A percentile compares a stretch with the other conserved stretches of the same genome.
These are phyloP conservation scores for Globisporangium alternatum DNA, from an alignment of 352 stramenopile species.

Conservation along the genomic window DNA sequence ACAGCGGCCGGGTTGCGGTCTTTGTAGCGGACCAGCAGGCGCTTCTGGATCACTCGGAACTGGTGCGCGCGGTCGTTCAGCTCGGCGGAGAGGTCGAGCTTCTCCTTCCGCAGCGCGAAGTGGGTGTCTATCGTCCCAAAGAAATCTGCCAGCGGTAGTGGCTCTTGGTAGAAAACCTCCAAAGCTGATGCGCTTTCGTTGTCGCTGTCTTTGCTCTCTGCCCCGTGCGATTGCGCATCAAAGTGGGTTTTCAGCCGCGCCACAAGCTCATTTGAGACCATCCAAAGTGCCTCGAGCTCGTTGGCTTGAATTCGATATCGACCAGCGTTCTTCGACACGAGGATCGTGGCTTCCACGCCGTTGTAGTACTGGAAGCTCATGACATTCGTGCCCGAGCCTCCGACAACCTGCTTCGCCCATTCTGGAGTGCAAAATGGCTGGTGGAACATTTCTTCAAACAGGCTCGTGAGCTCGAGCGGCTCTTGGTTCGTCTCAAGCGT, in stretches of 20 bases:
- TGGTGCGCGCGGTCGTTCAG: slow-evolving; percentile 87
- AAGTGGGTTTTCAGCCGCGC: slow-evolving; percentile 57
- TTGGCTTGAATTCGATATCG: slow-evolving; percentile 87
- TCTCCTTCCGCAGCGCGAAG: slow-evolving; percentile 66
- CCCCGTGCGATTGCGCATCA: slow-evolving; percentile 3
- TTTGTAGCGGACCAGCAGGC: slow-evolving; percentile 88
- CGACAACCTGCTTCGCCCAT: slow-evolving; percentile 64
- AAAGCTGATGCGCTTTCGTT: slow-evolving; percentile 20
- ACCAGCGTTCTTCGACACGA: slow-evolving; percentile 89
- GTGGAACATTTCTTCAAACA: slow-evolving; percentile 89
- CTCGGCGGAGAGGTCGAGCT: slow-evolving; percentile 53
- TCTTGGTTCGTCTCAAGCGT: slow-evolving; percentile 86
- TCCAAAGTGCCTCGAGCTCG: slow-evolving; percentile 76
- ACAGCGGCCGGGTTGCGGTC: slow-evolving; percentile 81
- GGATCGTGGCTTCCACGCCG: slow-evolving; percentile 77
- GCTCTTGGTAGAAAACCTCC: slow-evolving; percentile 80
- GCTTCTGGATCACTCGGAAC: slow-evolving; percentile 89
- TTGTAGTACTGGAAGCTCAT: slow-evolving; percentile 90
- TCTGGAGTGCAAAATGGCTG: slow-evolving; percentile 69
- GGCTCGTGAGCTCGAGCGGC: slow-evolving; percentile 57
- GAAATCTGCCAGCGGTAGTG: slow-evolving; percentile 82
- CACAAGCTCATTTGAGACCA: slow-evolving; percentile 79
- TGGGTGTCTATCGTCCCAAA: slow-evolving; percentile 88
- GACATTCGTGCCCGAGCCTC: slow-evolving; percentile 63
- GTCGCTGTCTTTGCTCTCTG: slow-evolving; percentile 21